Base-by-base conservation (phyloP, 1,139 yeast genomes). In the Debaryomyces sp. region DNA sequence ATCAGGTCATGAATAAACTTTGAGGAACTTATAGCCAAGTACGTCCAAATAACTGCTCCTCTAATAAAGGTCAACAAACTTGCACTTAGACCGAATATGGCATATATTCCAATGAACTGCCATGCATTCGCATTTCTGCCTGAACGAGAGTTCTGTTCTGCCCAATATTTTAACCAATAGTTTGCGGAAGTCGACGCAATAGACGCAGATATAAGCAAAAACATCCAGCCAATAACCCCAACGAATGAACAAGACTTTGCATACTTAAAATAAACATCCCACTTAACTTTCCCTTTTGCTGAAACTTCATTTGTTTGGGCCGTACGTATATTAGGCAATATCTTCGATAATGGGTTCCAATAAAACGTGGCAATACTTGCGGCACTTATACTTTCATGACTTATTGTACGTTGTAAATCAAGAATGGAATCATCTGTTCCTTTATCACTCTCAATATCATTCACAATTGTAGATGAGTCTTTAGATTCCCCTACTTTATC, bases 121-220 rank as follows among this genome's bases (percentile, higher is more conserved):
- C 46, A 50, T 8, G 47, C 45, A 18, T 46, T 23, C 15, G 61
- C 62, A 47, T 67, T 70, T 21, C 52, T 43, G 7, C 70, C 71
- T 10, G 54, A 53, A 17, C 53, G 53, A 17, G 62, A 53, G 50
- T 73, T 73, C 15, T 55, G 53, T 48, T 71, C 74, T 1, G 78
- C 71, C 78, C 78, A 73, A 39, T 58, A 54, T 49, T 70, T 72
- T 53, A 73, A 62, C n/a, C 69, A 54, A 49, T 66, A 69, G 42
- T 66, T 68, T 34, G 68, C 71, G n/a, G 59, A 47, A 45, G 72
- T 62, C 10, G 60, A 52, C 35, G 62, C 54, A 21, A 60, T 51
- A 13, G 68, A 58, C 17, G 65, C 59, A 12, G 56, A 49, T 15
- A 59, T 51, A 9, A 63, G 52, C 22, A 67, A 58, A 4, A 59